A percentile compares a stretch with the other conserved stretches of the same genome.
phyloP scores from a whole-genome alignment of 352 stramenopile genomes.

The Pilasporangium apinafurcum region DNA sequence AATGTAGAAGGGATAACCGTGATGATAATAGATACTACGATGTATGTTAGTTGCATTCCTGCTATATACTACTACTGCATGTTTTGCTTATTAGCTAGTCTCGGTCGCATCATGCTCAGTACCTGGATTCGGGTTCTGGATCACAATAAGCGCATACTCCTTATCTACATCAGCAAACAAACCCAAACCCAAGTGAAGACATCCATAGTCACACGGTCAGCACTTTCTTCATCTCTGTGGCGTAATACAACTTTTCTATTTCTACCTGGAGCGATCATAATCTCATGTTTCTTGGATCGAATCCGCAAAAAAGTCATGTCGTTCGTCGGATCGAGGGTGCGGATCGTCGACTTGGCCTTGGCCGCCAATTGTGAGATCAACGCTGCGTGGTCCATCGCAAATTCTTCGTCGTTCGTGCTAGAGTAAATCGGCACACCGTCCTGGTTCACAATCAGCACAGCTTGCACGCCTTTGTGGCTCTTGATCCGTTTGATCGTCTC shows the following conservation, averaged over 20 bases:
- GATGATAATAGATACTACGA: too few relatives aligned
- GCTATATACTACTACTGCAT: too few relatives aligned
- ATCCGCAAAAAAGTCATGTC: conserved; percentile 93
- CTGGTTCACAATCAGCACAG: conserved; percentile 91
- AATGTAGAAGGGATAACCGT: too few relatives aligned
- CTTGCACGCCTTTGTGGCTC: conserved; percentile 91
- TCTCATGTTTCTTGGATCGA: conserved; percentile 92
- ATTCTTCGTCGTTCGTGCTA: conserved; percentile 87
- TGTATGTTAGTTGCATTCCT: too few relatives aligned
- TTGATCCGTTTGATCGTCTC: conserved; percentile 93
- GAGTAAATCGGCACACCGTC: conserved; percentile 91
- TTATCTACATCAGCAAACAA: conserved; percentile 53
- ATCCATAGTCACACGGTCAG: not conserved
- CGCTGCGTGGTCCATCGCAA: conserved; percentile 79
- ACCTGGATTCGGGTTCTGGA: conserved; percentile 85
- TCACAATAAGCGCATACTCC: conserved; percentile 91
- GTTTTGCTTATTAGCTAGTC: conserved; percentile 8
- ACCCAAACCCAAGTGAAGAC: conserved; percentile 1
- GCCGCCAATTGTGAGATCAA: conserved; percentile 86
- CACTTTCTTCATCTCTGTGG: too few relatives aligned
- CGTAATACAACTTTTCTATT: too few relatives aligned
- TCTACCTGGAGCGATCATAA: conserved; percentile 88
- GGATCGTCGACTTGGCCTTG: conserved; percentile 89
- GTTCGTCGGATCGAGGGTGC: conserved; percentile 88
- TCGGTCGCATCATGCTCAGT: conserved; percentile 26